Percentiles rank a stretch among this genome's conserved stretches.
phyloP scores from a whole-genome alignment of 139 green algal species.

The Chlamydomonas applanata region DNA sequence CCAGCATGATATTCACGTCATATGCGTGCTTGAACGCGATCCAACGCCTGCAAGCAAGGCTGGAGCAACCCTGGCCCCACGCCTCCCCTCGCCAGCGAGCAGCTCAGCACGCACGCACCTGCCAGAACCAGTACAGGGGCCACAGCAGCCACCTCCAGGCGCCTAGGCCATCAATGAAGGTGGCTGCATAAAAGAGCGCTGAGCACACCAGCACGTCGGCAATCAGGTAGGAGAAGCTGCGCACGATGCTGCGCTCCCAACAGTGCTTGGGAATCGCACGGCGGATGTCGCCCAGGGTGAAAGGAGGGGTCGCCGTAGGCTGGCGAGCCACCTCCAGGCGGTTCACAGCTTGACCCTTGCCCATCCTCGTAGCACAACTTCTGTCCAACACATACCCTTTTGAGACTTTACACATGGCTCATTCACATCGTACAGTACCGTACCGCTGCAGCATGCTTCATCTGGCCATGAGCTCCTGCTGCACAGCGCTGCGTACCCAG shows the following conservation, averaged over 20 bases:
- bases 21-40: not conserved
- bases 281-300: slow-evolving; percentile 70
- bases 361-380: too few species aligned
- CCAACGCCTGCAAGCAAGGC: not conserved
- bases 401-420: too few species aligned
- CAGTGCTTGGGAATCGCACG: slow-evolving; percentile 83
- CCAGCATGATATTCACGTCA: not conserved
- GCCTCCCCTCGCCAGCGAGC: not conserved
- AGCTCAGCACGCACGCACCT: slow-evolving; percentile 9
- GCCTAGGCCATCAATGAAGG: slow-evolving; percentile 45
- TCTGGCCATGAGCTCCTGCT: too few species aligned
- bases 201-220: slow-evolving; percentile 47
- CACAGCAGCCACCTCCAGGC: slow-evolving; percentile 44
- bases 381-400: too few species aligned
- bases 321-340: too few species aligned
- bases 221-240: slow-evolving; percentile 61
- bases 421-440: too few species aligned
- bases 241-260: slow-evolving; percentile 64
- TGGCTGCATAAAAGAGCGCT: slow-evolving; percentile 42
- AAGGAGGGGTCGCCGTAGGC: slow-evolving; percentile 43
- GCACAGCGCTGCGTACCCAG: too few species aligned
- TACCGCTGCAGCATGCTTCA: too few species aligned
- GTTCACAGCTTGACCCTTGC: too few species aligned
- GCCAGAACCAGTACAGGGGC: slow-evolving; percentile 74
- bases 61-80: not conserved